Conservation (phyloP, 345 rosid species). For the Eucalyptus sideroxylon region DNA sequence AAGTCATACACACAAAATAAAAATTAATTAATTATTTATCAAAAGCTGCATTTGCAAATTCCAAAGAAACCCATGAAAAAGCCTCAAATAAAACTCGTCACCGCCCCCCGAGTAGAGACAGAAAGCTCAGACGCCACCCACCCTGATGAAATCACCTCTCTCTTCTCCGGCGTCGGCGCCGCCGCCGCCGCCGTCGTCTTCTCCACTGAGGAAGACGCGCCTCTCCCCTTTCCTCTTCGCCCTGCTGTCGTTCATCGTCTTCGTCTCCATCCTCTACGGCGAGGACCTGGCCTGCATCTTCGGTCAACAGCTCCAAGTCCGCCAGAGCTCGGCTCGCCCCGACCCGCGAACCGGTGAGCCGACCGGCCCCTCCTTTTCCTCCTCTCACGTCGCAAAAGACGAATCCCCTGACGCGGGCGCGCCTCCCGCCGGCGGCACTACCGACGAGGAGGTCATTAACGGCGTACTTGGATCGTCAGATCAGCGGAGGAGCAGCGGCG, state of each 20-base stretch:
- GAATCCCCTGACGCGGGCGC: background rate
- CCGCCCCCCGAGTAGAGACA: background rate
- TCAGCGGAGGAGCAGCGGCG: conserved; percentile 9
- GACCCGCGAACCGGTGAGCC: conserved; percentile 22
- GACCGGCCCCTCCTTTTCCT: background rate
- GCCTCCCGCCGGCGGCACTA: background rate
- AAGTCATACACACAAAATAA: background rate
- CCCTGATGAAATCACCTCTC: conserved; percentile 32
- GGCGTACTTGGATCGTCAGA: background rate
- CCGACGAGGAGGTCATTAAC: conserved; percentile 16
- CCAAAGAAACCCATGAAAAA: background rate
- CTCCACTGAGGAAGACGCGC: conserved; percentile 34
- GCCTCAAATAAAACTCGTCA: background rate
- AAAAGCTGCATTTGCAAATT: background rate
- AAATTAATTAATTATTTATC: background rate
- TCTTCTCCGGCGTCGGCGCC: conserved; percentile 27
- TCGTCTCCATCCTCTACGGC: conserved; percentile 56
- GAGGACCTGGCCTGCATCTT: conserved; percentile 60
- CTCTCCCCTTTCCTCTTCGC: conserved; percentile 63
- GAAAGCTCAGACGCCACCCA: background rate
- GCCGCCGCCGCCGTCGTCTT: conserved; percentile 32
- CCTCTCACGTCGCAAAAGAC: background rate
- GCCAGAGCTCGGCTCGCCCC: conserved; percentile 25
- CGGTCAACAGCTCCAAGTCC: conserved; percentile 26
- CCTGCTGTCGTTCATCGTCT: conserved; percentile 49